Evolutionary conservation across 495 filamentous ascomycete genomes (phyloP).

Genomic region (Penicillium subrubescens): DNA sequence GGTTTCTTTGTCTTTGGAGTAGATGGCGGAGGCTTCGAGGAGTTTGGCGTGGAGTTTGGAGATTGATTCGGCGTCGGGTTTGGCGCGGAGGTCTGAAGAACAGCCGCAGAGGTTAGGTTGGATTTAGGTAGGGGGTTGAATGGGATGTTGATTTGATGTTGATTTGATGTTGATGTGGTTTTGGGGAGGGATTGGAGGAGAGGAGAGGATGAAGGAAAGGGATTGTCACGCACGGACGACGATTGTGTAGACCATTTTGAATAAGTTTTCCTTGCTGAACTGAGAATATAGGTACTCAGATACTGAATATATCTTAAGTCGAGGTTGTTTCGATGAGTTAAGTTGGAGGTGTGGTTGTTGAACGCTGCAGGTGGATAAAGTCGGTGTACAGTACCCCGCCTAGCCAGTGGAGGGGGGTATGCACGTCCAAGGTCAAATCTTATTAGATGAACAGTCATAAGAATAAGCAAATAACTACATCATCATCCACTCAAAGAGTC

Average conservation of each 20-base stretch:
- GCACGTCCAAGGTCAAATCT: not conserved
- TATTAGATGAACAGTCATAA: not conserved
- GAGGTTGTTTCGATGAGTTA: not conserved
- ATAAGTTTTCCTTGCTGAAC: not conserved
- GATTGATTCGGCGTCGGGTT: conserved; percentile 60
- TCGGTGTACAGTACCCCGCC: conserved; percentile 1
- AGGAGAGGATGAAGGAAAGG: no score
- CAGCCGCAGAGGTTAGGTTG: no score
- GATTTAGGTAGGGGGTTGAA: not conserved
- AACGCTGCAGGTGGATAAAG: not conserved
- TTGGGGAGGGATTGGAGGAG: not conserved
- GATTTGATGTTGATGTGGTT: no score
- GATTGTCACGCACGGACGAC: conserved; percentile 48
- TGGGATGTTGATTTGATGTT: no score
- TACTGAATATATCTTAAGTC: not conserved
- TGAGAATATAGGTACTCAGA: not conserved
- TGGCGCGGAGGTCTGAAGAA: conserved; percentile 68
- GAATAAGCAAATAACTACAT: not conserved
- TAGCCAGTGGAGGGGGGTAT: conserved; percentile 12
- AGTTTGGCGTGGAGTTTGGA: conserved; percentile 65
- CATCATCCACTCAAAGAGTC: not conserved
- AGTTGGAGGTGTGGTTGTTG: not conserved
- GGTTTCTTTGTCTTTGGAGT: conserved; percentile 67
- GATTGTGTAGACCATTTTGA: conserved; percentile 56
- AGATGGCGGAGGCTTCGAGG: conserved; percentile 64